Evolutionary conservation across 169 alveolate genomes (phyloP).

Genomic region (Plasmodium gallinaceum): DNA sequence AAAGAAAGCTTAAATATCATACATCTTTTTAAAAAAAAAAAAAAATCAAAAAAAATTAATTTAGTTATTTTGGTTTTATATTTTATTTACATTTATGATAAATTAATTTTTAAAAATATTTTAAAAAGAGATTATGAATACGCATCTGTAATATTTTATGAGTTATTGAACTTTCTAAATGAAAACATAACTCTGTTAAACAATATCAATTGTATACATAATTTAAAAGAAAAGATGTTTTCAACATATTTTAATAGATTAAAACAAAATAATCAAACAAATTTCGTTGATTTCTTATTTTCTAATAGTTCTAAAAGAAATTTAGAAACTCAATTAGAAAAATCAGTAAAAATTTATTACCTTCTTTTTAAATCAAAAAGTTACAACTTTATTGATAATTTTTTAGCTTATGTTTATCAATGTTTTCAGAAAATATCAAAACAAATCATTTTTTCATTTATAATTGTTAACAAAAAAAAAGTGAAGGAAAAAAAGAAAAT

Average conservation of each 20-base stretch:
- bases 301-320: conserved; percentile 51
- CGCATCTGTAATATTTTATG: conserved; percentile 34
- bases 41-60: conserved; percentile 53
- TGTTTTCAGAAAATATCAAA: conserved; percentile 69
- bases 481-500: not conserved
- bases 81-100: conserved; percentile 46
- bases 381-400: conserved; percentile 70
- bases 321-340: conserved; percentile 25
- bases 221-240: conserved; percentile 47
- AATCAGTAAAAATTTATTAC: conserved; percentile 51
- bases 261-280: conserved; percentile 70
- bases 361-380: conserved; percentile 49
- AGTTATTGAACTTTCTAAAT: conserved; percentile 33
- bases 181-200: conserved; percentile 7
- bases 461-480: conserved; percentile 24
- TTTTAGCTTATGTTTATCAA: conserved; percentile 52
- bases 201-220: conserved; percentile 35
- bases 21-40: conserved; percentile 35
- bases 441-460: conserved; percentile 59
- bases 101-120: conserved; percentile 60
- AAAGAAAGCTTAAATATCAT: conserved; percentile 51
- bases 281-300: conserved; percentile 61
- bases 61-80: conserved; percentile 52
- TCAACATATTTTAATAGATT: conserved; percentile 57
- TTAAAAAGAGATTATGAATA: conserved; percentile 62